These are phyloP conservation scores for Quercus tomentella DNA, from an alignment of 331 rosid species.

Conservation along the genomic window DNA sequence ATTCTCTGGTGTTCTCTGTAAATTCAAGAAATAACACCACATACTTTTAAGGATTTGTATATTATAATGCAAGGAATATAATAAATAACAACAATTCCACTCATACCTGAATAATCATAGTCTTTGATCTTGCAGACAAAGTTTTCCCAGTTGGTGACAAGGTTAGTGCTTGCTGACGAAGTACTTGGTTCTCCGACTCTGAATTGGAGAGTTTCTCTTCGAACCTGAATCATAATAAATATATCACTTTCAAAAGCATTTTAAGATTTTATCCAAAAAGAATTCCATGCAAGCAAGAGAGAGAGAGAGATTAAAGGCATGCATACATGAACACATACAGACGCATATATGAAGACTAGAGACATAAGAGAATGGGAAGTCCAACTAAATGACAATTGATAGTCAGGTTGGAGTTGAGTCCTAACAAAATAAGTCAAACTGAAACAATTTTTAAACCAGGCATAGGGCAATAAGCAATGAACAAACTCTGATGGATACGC, in stretches of 20 bases:
- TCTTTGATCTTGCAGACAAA: conserved; percentile 69
- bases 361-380: neutral
- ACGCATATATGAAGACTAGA: neutral
- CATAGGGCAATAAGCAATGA: neutral
- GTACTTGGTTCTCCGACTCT: conserved; percentile 96
- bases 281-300: neutral
- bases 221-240: conserved; percentile 53
- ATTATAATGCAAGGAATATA: conserved; percentile 6
- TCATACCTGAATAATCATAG: conserved; percentile 80
- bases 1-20: conserved; percentile 91
- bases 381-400: neutral
- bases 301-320: neutral
- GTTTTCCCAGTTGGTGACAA: conserved; percentile 83
- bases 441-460: neutral
- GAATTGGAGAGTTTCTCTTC: conserved; percentile 92
- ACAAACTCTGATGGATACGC: neutral
- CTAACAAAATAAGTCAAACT: neutral
- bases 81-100: conserved; percentile 10
- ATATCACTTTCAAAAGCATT: conserved; percentile 1
- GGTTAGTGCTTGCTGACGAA: conserved; percentile 95
- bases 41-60: conserved; percentile 3
- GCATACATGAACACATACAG: neutral
- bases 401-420: neutral
- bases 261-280: neutral
- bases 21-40: conserved; percentile 25